A percentile compares a stretch with the other conserved stretches of the same genome.
These are phyloP conservation scores for Globisporangium apiculatum DNA, from an alignment of 352 stramenopile species.

Conservation along the genomic window DNA sequence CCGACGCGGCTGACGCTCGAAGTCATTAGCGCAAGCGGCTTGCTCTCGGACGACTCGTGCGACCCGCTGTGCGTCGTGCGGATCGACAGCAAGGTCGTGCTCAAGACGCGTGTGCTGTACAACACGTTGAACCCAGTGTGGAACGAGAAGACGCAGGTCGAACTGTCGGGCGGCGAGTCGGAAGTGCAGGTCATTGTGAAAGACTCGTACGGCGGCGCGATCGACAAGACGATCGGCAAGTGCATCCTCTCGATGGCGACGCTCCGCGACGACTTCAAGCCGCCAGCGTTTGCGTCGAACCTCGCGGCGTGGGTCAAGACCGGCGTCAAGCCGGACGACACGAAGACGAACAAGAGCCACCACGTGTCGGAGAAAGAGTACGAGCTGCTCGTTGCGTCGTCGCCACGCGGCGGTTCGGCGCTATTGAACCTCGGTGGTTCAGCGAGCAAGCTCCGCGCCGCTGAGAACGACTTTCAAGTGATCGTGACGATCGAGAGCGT, in stretches of 20 bases:
- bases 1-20: slow-evolving; percentile 53
- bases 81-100: slow-evolving; percentile 55
- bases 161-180: slow-evolving; percentile 38
- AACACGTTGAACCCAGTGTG: slow-evolving; percentile 81
- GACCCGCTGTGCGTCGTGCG: slow-evolving; percentile 73
- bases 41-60: slow-evolving; percentile 71
- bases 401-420: slow-evolving; percentile 18
- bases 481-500: slow-evolving; percentile 60
- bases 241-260: slow-evolving; percentile 65
- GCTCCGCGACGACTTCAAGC: slow-evolving; percentile 71
- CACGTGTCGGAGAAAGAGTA: slow-evolving; percentile 75
- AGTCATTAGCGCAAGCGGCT: slow-evolving; percentile 58
- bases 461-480: slow-evolving; percentile 56
- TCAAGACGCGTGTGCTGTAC: slow-evolving; percentile 77
- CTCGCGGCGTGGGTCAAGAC: slow-evolving; percentile 78
- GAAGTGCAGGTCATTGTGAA: slow-evolving; percentile 79
- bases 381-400: slow-evolving; percentile 52
- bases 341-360: slow-evolving; percentile 80
- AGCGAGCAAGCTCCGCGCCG: slow-evolving; percentile 15
- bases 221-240: slow-evolving; percentile 78
- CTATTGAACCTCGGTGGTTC: slow-evolving; percentile 18
- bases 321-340: slow-evolving; percentile 64
- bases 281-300: slow-evolving; percentile 62
- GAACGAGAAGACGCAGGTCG: slow-evolving; percentile 66
- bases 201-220: slow-evolving; percentile 72